Evolutionary conservation across 495 filamentous ascomycete species (phyloP).

Genomic region (Aspergillus baeticus): DNA sequence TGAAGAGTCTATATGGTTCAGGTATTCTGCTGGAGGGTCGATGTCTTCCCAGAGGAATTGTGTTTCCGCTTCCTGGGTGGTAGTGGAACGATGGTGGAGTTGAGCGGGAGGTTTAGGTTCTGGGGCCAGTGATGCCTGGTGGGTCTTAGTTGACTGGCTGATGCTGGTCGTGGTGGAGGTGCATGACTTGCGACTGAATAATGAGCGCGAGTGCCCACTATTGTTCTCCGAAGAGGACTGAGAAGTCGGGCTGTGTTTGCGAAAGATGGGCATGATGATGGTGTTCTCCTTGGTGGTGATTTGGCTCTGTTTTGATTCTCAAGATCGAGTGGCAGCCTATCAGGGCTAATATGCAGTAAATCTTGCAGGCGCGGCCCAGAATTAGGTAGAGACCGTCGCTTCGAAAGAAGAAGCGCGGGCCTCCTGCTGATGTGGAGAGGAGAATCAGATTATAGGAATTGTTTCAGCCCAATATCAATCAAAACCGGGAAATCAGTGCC

Average conservation of each 20-base stretch:
- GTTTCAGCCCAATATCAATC: too few relatives aligned
- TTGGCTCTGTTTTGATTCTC: too few relatives aligned
- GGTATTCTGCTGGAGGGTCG: slow-evolving; percentile 12
- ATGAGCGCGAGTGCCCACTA: background rate
- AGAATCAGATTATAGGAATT: too few relatives aligned
- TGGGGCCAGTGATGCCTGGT: background rate
- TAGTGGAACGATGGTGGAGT: background rate
- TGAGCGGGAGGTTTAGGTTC: background rate
- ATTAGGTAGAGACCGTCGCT: too few relatives aligned
- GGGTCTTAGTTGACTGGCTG: background rate
- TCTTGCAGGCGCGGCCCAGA: too few relatives aligned
- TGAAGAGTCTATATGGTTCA: background rate
- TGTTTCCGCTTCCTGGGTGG: background rate
- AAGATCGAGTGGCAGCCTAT: too few relatives aligned
- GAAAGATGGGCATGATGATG: slow-evolving; percentile 3
- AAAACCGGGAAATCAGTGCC: too few relatives aligned
- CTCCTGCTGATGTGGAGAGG: too few relatives aligned
- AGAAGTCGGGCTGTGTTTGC: background rate
- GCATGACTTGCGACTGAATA: slow-evolving; percentile 2
- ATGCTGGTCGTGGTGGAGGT: background rate
- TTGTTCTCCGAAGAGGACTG: background rate
- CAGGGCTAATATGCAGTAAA: too few relatives aligned
- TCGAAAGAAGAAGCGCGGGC: too few relatives aligned
- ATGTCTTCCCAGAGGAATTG: slow-evolving; percentile 18
- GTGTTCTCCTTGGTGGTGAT: background rate